Base-by-base conservation (phyloP, 305 asterid genomes). In the Nicotiana rustica region DNA sequence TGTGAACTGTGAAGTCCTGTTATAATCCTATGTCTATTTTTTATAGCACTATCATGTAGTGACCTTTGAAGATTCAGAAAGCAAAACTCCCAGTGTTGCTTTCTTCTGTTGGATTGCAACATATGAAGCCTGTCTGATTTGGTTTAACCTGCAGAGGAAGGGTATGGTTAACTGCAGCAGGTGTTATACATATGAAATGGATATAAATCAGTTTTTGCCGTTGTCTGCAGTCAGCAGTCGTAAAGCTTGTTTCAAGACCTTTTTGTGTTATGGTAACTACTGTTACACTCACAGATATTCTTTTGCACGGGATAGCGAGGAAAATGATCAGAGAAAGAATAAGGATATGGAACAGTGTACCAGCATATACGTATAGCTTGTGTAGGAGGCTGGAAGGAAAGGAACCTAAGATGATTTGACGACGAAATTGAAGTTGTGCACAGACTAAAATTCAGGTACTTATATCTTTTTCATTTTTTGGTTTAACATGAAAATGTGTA, bases 51-150 rank as follows among this genome's bases (percentile, higher is more conserved):
- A 70, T 70, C 78, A 10, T 59, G 2, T 9, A 18, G 18, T 41
- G 78, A 35, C 59, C 59, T 18, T 10, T 31, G 78, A 70, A 70
- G 78, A 70, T 70, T 70, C 59, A 41, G 78, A 41, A 44, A 36
- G 55, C 77, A 68, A 68, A 19, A 41, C 36, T 70, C 59, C 7
- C 59, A 38, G 6, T 69, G 35, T 41, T 12, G n/a, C 49, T 33
- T 70, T 70, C 17, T n/a, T 1, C 36, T 10, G 33, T 41, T 41
- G 78, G 59, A 70, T 70, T 70, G 59, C 7, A 70, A 70, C 35
- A 41, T 18, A 18, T 10, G 78, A 70, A 70, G 18, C 1, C 35
- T 38, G 21, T 17, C 56, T 68, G 77, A 38, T 29, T 0, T 36
- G 10, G 31, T 68, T 69, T 69, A 38, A 3, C 10, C 33, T 55